Conservation (phyloP, 768 basidiomycete genomes). For the Tylopilus rubrobrunneus region DNA sequence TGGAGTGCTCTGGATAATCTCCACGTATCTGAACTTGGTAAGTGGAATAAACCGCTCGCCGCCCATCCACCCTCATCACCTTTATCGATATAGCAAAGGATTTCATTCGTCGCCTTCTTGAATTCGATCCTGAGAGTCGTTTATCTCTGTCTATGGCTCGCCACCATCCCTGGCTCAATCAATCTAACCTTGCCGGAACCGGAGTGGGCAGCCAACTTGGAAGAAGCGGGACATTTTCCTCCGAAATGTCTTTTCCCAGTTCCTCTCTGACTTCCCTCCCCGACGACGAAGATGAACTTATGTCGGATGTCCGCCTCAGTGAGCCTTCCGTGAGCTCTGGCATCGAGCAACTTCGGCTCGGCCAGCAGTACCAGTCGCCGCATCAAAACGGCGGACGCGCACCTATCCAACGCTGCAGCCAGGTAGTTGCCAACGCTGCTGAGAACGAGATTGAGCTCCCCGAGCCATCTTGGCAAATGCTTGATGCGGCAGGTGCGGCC, state of each 20-base stretch:
- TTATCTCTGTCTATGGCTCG: constrained; percentile 70
- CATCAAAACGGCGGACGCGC: constrained; percentile 14
- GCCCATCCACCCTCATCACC: background rate
- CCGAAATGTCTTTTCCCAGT: constrained; percentile 8
- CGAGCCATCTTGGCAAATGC: constrained; percentile 59
- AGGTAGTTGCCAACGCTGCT: constrained; percentile 44
- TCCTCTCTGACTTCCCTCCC: constrained; percentile 23
- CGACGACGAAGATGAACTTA: constrained; percentile 19
- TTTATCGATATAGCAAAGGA: constrained; percentile 51
- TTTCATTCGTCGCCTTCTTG: constrained; percentile 67
- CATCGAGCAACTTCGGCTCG: constrained; percentile 33
- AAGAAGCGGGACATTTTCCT: constrained; percentile 6
- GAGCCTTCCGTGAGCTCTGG: constrained; percentile 30
- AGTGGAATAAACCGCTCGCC: constrained; percentile 10
- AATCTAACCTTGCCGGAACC: background rate
- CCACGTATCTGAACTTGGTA: constrained; percentile 47
- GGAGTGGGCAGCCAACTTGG: background rate
- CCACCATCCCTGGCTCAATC: constrained; percentile 70
- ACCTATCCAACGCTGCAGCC: constrained; percentile 44
- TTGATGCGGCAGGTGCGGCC: constrained; percentile 27
- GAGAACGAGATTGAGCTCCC: constrained; percentile 39
- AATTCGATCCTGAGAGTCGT: constrained; percentile 58
- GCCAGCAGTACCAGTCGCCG: constrained; percentile 11
- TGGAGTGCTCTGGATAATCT: constrained; percentile 46
- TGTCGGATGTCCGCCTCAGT: constrained; percentile 10